Base-by-base conservation (phyloP, 2,329 filamentous ascomycete genomes). In the Aspergillus versicolor region DNA sequence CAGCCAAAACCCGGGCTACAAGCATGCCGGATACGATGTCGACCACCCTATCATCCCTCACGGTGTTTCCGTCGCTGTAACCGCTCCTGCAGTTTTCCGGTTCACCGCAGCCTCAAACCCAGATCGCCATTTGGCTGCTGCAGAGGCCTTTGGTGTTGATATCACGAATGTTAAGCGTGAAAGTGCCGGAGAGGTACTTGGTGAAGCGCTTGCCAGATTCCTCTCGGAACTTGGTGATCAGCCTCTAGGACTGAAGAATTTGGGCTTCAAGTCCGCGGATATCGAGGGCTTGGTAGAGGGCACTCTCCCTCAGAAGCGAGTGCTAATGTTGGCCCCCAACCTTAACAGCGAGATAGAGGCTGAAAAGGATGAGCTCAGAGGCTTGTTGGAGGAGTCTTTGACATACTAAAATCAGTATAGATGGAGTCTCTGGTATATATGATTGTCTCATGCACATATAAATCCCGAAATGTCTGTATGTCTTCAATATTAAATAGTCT, bases 81-180 rank as follows among this genome's bases (percentile, higher is more conserved):
- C 91, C 0, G 91, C 93, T 0, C 93, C 94, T 0, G 90, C 93
- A 1, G 93, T 97, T 1, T 99, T 97, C 83, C 87, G 85, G 30
- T 97, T 97, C 77, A 99, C 93, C 0, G 93, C 83, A 0, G 83
- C 93, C 1, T 94, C 90, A 1, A 97, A 97, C 70, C 94, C 94
- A 0, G 91, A 96, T 52, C 87, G 94, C 9, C 94, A 99, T 77
- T 78, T 99, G 37, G 86, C 87, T 4, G 94, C 93, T 0, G 93
- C 94, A 0, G 92, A 96, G 73, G 87, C 84, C 0, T 97, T 99
- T 64, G 94, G 93, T 2, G 89, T 95, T 1, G 94, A 99, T 68
- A 85, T 95, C 50, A 88, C 85, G 43, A 89, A 92, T 51, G 91
- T 95, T 17, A 96, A 95, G 80, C 84, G 84, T 51, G 93, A 96